Evolutionary conservation across 1,284 basidiomycete genomes (phyloP), one percentile per base, ranked within the genome.

Genomic region (Fomitiporia mediterranea): DNA sequence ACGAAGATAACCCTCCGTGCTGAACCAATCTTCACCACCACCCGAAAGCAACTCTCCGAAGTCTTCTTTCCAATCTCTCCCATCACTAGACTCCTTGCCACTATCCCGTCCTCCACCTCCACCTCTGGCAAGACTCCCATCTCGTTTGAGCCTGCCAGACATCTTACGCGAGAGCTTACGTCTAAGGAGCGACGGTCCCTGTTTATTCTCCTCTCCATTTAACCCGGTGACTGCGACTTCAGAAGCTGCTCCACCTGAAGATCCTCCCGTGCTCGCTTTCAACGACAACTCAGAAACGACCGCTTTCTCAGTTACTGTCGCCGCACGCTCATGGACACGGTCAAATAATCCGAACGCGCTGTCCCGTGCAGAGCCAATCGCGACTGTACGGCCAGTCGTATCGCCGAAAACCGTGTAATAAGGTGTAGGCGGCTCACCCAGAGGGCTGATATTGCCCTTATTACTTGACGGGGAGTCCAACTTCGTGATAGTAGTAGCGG

Each of bases 401-500:
- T 73, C 70, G 0, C 81, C 81, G 58, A 80, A 74, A 4, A 82
- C 75, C 0, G 81, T 81, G 61, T 80, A 80, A 53, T 80, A 81
- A 17, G 81, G 80, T 8, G 63, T 67, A 4, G 49, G 32, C 21
- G 34, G 39, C 5, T 57, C 55, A 2, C 34, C 50, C 17, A 8
- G 21, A 1, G 8, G 13, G 5, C 25, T 30, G 19, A 19, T 15
- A 27, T 52, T 42, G 0, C 62, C 62, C 13, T 49, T 58, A 2
- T 50, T 28, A 30, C 32, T 25, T 25, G 37, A 27, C 23, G 9
- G 13, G 1, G 50, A 38, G n/a, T 13, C 19, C 15, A 19, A 19
- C 27, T 35, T 25, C 23, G 63, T 65, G 21, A 51, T 60, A 8
- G 57, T 63, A 48, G 60, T 13, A 23, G 27, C 59, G 28, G 65